These are phyloP conservation scores for Nakazawaea ishiwadae DNA, from an alignment of 805 yeast species.

Conservation along the genomic window DNA sequence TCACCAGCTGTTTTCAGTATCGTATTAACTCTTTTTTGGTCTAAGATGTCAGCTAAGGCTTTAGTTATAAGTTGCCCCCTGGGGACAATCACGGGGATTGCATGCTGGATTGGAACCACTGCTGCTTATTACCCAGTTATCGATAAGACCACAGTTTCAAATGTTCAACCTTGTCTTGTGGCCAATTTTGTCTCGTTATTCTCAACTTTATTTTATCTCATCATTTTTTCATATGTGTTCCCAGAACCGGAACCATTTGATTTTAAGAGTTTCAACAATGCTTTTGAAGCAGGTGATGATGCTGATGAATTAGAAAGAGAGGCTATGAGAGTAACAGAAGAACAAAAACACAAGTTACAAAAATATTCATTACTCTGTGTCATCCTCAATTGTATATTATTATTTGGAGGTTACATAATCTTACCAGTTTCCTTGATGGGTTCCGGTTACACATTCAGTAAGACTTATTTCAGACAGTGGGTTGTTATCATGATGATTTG, in stretches of 20 bases:
- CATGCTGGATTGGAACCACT: constrained; percentile 33
- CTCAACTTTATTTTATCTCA: constrained; percentile 20
- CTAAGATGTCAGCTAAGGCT: constrained; percentile 21
- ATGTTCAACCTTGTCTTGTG: constrained; percentile 21
- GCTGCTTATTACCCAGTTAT: constrained; percentile 19
- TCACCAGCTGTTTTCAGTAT: constrained; percentile 31
- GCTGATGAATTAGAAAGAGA: constrained; percentile 27
- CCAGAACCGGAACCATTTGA: constrained; percentile 29
- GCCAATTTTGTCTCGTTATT: constrained; percentile 25
- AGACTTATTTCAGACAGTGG: constrained; percentile 30
- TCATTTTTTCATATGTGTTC: constrained; percentile 21
- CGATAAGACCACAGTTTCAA: constrained; percentile 21
- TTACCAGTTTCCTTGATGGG: constrained; percentile 30
- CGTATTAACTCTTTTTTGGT: constrained; percentile 32
- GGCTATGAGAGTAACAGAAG: constrained; percentile 20
- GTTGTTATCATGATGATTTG: constrained; percentile 33
- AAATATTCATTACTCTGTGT: constrained; percentile 36
- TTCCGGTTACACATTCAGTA: constrained; percentile 28
- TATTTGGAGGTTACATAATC: constrained; percentile 27
- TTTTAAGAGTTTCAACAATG: constrained; percentile 15
- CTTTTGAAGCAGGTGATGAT: constrained; percentile 29
- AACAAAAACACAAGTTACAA: constrained; percentile 22
- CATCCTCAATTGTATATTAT: constrained; percentile 28
- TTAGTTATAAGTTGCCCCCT: constrained; percentile 38
- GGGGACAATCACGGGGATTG: constrained; percentile 50